These are phyloP conservation scores for Sutorius eximius DNA, from an alignment of 1,284 basidiomycete genomes.

Conservation along the genomic window DNA sequence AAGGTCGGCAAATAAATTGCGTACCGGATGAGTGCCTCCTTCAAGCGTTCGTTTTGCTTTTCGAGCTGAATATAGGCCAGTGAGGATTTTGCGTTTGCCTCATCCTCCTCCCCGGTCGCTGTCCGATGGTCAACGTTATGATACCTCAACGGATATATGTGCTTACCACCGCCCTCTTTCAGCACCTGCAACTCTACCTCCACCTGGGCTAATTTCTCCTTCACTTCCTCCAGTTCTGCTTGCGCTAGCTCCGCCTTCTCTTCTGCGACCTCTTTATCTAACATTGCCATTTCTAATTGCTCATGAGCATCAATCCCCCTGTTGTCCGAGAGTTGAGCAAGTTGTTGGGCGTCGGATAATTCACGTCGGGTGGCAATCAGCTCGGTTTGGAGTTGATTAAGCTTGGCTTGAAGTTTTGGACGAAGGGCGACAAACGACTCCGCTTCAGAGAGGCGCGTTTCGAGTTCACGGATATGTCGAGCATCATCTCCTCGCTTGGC, in stretches of 20 bases:
- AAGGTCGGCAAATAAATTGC: conserved; percentile 14
- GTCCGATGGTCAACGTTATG: conserved; percentile 12
- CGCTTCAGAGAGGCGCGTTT: conserved; percentile 78
- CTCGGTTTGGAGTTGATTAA: conserved; percentile 77
- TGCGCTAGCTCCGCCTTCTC: conserved; percentile 86
- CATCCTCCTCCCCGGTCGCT: conserved; percentile 39
- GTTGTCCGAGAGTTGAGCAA: conserved; percentile 58
- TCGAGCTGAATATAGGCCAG: conserved; percentile 90
- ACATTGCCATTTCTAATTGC: conserved; percentile 90
- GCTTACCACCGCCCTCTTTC: conserved; percentile 49
- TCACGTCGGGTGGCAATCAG: conserved; percentile 68
- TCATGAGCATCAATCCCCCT: conserved; percentile 76
- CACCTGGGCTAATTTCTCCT: conserved; percentile 76
- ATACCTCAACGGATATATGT: background rate
- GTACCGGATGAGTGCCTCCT: conserved; percentile 87
- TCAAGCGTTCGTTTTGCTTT: conserved; percentile 94
- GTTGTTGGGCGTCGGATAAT: conserved; percentile 64
- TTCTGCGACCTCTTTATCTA: conserved; percentile 98
- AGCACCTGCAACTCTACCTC: conserved; percentile 85
- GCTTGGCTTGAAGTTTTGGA: conserved; percentile 87
- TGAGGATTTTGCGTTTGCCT: conserved; percentile 58
- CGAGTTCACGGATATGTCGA: conserved; percentile 81
- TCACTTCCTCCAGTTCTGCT: conserved; percentile 72
- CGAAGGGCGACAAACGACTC: conserved; percentile 83
- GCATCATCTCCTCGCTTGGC: conserved; percentile 85